Evolutionary conservation across 2,329 filamentous ascomycete genomes (phyloP).

Genomic region (Pyricularia grisea): DNA sequence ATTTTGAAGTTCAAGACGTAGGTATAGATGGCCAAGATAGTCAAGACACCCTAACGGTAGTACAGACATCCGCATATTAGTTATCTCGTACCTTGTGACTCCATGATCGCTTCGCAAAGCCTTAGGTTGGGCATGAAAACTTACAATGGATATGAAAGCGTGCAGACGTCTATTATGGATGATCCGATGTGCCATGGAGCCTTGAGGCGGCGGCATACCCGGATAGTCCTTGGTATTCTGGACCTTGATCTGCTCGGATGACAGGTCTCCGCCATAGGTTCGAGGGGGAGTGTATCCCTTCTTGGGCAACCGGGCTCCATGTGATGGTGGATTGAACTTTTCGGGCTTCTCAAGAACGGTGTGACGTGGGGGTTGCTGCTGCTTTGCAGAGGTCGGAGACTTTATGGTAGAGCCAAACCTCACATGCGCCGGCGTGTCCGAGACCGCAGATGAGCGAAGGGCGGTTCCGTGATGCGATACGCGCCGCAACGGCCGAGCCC

Average conservation of each 20-base stretch:
- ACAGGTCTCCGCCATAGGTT: conserved; percentile 67
- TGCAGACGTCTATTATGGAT: conserved; percentile 70
- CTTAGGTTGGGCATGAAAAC: conserved; percentile 15
- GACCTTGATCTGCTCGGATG: conserved; percentile 52
- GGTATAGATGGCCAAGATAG: conserved; percentile 53
- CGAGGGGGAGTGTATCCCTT: conserved; percentile 27
- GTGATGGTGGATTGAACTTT: conserved; percentile 87
- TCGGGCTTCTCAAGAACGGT: conserved; percentile 75
- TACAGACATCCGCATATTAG: not conserved
- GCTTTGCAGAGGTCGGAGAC: conserved; percentile 3
- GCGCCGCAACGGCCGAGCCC: conserved; percentile 44
- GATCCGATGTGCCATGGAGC: conserved; percentile 78
- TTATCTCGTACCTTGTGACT: not conserved
- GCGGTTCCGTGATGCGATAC: conserved; percentile 6
- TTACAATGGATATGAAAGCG: conserved; percentile 73
- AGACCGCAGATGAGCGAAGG: not conserved
- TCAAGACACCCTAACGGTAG: not conserved
- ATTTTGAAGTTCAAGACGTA: conserved; percentile 70
- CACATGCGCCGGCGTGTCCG: conserved; percentile 7
- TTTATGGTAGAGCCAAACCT: conserved; percentile 15
- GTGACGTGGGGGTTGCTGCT: conserved; percentile 37
- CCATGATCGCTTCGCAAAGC: not conserved
- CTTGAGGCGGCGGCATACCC: conserved; percentile 76
- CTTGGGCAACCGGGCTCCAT: conserved; percentile 59
- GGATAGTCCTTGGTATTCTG: conserved; percentile 72